Evolutionary conservation across 108 stramenopile species (phyloP).

Genomic region (Skeletonema tropicum): DNA sequence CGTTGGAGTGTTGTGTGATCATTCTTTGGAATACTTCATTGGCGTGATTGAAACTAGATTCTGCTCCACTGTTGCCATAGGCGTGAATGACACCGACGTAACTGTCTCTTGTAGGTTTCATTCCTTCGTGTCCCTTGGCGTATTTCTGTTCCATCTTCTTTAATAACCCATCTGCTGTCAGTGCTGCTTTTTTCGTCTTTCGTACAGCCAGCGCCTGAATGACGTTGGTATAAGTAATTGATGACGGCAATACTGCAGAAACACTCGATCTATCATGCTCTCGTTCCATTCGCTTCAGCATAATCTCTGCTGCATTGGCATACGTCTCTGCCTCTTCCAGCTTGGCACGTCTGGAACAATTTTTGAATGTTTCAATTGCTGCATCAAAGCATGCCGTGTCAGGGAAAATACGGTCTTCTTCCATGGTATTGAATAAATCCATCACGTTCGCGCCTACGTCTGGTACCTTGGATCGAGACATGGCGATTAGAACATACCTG

Average conservation of each 20-base stretch:
- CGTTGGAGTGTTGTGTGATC: constrained; percentile 37
- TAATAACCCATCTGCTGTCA: constrained; percentile 36
- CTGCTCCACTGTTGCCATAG: constrained; percentile 30
- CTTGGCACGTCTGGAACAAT: constrained; percentile 49
- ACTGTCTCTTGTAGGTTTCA: constrained; percentile 46
- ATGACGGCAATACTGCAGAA: constrained; percentile 50
- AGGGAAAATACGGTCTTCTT: constrained; percentile 64
- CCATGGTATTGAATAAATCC: constrained; percentile 62
- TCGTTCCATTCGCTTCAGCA: constrained; percentile 68
- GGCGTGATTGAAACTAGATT: constrained; percentile 23
- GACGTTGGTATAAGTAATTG: constrained; percentile 70
- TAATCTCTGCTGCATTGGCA: constrained; percentile 51
- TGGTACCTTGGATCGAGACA: constrained; percentile 42
- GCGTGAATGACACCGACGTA: constrained; percentile 50
- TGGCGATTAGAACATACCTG: constrained; percentile 51
- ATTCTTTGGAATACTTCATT: constrained; percentile 53
- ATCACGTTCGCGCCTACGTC: constrained; percentile 53
- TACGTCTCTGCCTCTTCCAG: constrained; percentile 39
- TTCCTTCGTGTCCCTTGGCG: constrained; percentile 38
- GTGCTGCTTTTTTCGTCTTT: constrained; percentile 34
- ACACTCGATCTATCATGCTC: constrained; percentile 65
- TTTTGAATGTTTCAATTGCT: constrained; percentile 73
- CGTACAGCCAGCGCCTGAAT: constrained; percentile 66
- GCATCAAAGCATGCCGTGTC: constrained; percentile 69
- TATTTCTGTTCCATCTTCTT: constrained; percentile 40